A percentile compares a stretch with the other conserved stretches of the same genome.
Conservation (phyloP, 768 basidiomycete genomes). For the Leccinum barrowsii region DNA sequence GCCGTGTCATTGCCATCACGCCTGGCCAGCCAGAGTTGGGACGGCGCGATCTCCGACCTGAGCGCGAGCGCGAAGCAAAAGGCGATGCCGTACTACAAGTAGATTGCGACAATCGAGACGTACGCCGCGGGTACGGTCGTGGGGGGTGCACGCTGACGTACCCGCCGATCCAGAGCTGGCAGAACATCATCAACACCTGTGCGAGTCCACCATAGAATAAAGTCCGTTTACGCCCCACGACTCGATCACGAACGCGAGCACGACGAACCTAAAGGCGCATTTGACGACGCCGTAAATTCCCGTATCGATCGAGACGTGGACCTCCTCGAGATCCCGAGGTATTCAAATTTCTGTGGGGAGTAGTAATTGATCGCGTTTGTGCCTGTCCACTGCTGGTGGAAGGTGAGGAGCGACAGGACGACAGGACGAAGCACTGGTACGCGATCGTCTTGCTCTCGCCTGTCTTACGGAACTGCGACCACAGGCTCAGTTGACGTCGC, state of each 20-base stretch:
- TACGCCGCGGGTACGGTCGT: constrained; percentile 30
- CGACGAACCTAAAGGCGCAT: constrained; percentile 29
- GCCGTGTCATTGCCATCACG: constrained; percentile 32
- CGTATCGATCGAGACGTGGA: constrained; percentile 32
- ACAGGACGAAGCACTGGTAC: constrained; percentile 30
- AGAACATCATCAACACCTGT: constrained; percentile 37
- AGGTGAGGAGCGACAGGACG: constrained; percentile 22
- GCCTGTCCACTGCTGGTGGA: constrained; percentile 40
- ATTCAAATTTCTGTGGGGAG: constrained; percentile 33
- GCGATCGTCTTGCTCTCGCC: constrained; percentile 28
- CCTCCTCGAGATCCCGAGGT: constrained; percentile 33
- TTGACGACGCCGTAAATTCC: constrained; percentile 43
- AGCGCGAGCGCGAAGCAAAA: constrained; percentile 37
- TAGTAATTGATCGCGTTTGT: constrained; percentile 42
- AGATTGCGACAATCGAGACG: constrained; percentile 35
- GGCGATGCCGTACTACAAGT: constrained; percentile 34
- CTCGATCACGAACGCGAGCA: constrained; percentile 36
- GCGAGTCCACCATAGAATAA: constrained; percentile 26
- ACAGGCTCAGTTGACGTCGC: constrained; percentile 22
- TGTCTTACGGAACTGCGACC: constrained; percentile 31
- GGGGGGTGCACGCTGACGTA: constrained; percentile 30
- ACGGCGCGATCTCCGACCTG: constrained; percentile 34
- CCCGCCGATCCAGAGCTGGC: constrained; percentile 32
- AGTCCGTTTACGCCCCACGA: constrained; percentile 35
- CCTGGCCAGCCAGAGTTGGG: constrained; percentile 33